These are phyloP conservation scores for Ophiosphaerella herpotricha DNA, from an alignment of 2,329 filamentous ascomycete genomes.

Conservation along the genomic window DNA sequence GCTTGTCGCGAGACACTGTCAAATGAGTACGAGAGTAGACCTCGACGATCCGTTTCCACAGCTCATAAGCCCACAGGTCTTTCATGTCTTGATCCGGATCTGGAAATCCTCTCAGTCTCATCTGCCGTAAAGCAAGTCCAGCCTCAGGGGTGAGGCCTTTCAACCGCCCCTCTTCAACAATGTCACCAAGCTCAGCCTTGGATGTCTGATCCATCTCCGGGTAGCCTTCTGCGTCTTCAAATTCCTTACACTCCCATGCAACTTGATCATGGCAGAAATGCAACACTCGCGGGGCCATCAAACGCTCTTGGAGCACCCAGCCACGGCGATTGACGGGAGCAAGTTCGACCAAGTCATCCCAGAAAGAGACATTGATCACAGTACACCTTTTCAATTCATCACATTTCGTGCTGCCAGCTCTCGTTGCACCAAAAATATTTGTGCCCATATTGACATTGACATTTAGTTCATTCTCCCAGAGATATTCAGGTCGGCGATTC, in stretches of 20 bases:
- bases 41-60: slow-evolving; percentile 25
- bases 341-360: slow-evolving; percentile 16
- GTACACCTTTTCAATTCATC: slow-evolving; percentile 3
- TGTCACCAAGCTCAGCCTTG: not conserved
- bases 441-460: slow-evolving; percentile 6
- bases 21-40: slow-evolving; percentile 15
- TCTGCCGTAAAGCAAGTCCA: slow-evolving; percentile 1
- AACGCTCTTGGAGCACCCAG: slow-evolving; percentile 31
- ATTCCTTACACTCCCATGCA: slow-evolving; percentile 26
- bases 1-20: slow-evolving; percentile 13
- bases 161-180: slow-evolving; percentile 2
- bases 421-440: not conserved
- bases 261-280: slow-evolving; percentile 27
- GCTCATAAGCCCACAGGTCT: slow-evolving; percentile 7
- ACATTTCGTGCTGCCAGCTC: not conserved
- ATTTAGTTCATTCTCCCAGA: slow-evolving; percentile 16
- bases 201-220: not conserved
- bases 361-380: slow-evolving; percentile 12
- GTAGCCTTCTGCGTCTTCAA: slow-evolving; percentile 9
- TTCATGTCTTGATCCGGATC: slow-evolving; percentile 6
- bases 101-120: not conserved
- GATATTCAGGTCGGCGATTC: not conserved
- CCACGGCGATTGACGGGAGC: slow-evolving; percentile 23
- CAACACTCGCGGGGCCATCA: slow-evolving; percentile 23
- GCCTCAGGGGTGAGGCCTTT: slow-evolving; percentile 5